These are phyloP conservation scores for Diaporthe caulivora DNA, from an alignment of 2,329 filamentous ascomycete genomes.

Conservation along the genomic window DNA sequence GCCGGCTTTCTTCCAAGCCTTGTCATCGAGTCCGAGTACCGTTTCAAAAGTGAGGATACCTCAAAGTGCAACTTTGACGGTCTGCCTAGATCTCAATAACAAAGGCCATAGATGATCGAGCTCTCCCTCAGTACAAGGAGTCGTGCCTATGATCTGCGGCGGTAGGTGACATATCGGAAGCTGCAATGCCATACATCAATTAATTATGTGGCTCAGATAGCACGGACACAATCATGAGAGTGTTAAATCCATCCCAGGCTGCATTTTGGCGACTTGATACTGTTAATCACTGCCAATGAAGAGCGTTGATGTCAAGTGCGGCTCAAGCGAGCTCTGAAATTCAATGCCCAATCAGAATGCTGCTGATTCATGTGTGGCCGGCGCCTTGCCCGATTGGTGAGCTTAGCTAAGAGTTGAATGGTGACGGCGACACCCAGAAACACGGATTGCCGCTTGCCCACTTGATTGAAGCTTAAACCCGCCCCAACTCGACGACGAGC, in stretches of 20 bases:
- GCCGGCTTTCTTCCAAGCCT: neutral
- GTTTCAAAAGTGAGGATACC: too few relatives aligned
- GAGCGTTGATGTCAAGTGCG: neutral
- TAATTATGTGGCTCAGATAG: too few relatives aligned
- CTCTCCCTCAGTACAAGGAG: too few relatives aligned
- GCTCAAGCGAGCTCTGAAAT: neutral
- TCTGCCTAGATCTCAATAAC: neutral
- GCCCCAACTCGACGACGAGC: slow-evolving; percentile 48
- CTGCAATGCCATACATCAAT: neutral
- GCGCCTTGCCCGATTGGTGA: slow-evolving; percentile 28
- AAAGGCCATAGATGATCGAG: neutral
- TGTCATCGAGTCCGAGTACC: neutral
- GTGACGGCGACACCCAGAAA: slow-evolving; percentile 35
- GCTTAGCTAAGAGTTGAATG: slow-evolving; percentile 30
- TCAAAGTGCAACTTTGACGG: neutral
- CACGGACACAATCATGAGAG: too few relatives aligned
- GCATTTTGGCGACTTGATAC: neutral
- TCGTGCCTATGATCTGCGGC: neutral
- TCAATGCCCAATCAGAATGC: slow-evolving; percentile 28
- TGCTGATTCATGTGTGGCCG: slow-evolving; percentile 18
- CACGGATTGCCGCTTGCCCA: slow-evolving; percentile 21
- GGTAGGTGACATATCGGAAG: neutral
- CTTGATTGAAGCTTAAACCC: slow-evolving; percentile 34
- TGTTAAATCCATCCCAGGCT: too few relatives aligned
- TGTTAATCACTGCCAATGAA: neutral